Base-by-base conservation (phyloP, 2,329 filamentous ascomycete genomes). In the Trichoderma lentiforme region DNA sequence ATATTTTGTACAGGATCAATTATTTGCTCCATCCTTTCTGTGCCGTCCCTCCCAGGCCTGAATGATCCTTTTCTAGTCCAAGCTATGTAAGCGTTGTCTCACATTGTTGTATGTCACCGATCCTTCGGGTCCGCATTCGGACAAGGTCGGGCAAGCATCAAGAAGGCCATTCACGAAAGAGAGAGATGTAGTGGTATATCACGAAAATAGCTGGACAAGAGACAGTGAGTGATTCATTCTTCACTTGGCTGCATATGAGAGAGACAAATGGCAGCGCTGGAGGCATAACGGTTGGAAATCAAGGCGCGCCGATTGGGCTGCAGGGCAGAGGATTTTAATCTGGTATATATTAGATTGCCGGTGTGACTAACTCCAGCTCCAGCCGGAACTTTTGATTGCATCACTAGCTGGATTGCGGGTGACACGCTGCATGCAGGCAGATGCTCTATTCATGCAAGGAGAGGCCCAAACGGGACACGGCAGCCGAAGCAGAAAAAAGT, bases 321-420 rank as follows among this genome's bases (percentile, higher is more conserved):
- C n/a, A 3, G 3, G 30, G 14, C 36, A 69, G 30, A 47, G 36
- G 43, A 57, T 34, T 47, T 26, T 3, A 26, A 43, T 21, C 14
- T 60, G 53, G 28, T 51, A 24, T 69, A 69, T 6, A 69, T 47
- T 60, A 60, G 6, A 61, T 34, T 51, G 56, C 56, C 56, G 66
- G 56, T 51, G 12, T 69, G 66, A 69, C 66, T 53, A 69, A 69
- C 66, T 34, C 3, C n/a, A 21, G 57, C 28, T 32, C n/a, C 8
- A 34, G 14, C 32, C 11, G 66, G 66, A 34, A 69, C 66, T 61
- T 69, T 69, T 69, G 66, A 51, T 26, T 39, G 26, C 28, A 36
- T 60, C 66, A 18, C 65, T 47, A 47, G 65, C 66, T 39, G 36
- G 68, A 57, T 47, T 70, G 18, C 47, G 32, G 61, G 68, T 64